Evolutionary conservation across 164 flowering plant genomes (phyloP).

Genomic region (Macadamia integrifolia): DNA sequence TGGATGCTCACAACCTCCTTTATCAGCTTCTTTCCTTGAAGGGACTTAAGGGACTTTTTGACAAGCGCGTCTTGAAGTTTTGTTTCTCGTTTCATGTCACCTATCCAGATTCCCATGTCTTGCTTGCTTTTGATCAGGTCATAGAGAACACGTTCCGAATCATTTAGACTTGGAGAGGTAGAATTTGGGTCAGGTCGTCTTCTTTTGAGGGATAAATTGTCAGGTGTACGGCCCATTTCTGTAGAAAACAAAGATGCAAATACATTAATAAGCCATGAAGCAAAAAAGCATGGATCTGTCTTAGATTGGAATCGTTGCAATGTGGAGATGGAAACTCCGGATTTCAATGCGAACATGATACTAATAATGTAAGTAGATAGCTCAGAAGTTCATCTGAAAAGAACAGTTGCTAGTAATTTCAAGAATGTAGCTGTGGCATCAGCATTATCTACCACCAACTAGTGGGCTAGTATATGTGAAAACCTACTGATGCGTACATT

Average conservation of each 20-base stretch:
- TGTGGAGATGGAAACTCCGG: no score
- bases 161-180: conserved; percentile 13
- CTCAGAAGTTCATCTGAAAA: no score
- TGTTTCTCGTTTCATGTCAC: conserved; percentile 32
- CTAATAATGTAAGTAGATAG: no score
- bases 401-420: no score
- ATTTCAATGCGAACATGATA: no score
- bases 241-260: not conserved
- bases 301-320: no score
- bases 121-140: conserved; percentile 24
- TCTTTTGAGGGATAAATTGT: conserved; percentile 12
- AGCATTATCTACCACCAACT: no score
- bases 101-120: conserved; percentile 42
- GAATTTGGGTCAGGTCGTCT: conserved; percentile 3
- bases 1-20: conserved; percentile 53
- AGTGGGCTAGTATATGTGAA: no score
- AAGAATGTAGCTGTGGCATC: no score
- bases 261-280: no score
- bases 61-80: conserved; percentile 28
- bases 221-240: conserved; percentile 17
- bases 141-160: conserved; percentile 15
- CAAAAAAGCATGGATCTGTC: no score
- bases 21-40: conserved; percentile 36
- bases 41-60: conserved; percentile 41
- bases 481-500: no score